Percentiles rank a stretch among this genome's conserved stretches.
Conservation (phyloP, 108 stramenopile genomes). For the Cyclotella cryptica region DNA sequence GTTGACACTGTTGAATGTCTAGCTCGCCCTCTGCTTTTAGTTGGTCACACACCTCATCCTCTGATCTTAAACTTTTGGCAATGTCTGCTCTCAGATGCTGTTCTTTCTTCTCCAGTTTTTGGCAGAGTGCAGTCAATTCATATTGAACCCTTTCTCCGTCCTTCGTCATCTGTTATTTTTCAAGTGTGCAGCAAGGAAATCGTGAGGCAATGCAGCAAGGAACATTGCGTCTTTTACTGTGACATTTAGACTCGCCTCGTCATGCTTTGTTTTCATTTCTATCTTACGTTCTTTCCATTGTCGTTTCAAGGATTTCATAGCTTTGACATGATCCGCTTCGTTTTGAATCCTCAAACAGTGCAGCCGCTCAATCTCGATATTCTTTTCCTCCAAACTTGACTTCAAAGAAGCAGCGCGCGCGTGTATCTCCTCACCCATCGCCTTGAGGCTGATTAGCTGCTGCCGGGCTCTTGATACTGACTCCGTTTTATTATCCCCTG, state of each 20-base stretch:
- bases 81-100: constrained; percentile 15
- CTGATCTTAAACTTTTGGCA: constrained; percentile 3
- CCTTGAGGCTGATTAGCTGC: constrained; percentile 26
- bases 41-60: constrained; percentile 25
- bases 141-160: constrained; percentile 21
- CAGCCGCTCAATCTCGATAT: constrained; percentile 21
- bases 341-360: constrained; percentile 25
- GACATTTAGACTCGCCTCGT: constrained; percentile 10
- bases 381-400: constrained; percentile 18
- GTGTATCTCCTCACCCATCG: constrained; percentile 37
- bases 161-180: not conserved
- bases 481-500: constrained; percentile 17
- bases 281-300: constrained; percentile 22
- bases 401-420: constrained; percentile 22
- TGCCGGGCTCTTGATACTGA: constrained; percentile 9
- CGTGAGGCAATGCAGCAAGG: no score
- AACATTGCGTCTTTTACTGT: no score
- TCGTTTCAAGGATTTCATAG: constrained; percentile 31
- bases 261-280: constrained; percentile 25
- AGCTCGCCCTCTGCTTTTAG: constrained; percentile 23
- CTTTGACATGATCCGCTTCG: constrained; percentile 31
- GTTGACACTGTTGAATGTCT: constrained; percentile 34
- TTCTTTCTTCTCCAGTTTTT: constrained; percentile 25
- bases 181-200: not conserved
- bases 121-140: constrained; percentile 8